Evolutionary conservation across 2,329 filamentous ascomycete species (phyloP), one percentile per base, ranked within the genome.

Genomic region (Metarhizium guizhouense): DNA sequence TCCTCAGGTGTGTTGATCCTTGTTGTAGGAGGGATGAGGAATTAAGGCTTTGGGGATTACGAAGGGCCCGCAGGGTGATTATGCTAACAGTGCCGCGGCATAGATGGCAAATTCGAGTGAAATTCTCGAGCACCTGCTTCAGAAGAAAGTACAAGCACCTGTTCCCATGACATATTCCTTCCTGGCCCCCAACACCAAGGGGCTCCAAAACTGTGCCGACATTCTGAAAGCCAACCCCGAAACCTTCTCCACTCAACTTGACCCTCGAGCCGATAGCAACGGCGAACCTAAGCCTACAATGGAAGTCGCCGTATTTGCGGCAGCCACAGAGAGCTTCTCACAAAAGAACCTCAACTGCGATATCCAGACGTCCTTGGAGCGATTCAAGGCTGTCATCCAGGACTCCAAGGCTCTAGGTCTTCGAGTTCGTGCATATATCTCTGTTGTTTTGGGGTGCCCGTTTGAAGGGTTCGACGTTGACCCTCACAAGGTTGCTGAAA

Each of bases 281-380:
- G 57, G 73, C 63, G 47, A 73, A 62, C 60, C 69, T 38, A 76
- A 74, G 54, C 81, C 78, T 20, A 78, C 72, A 13, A 65, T 85
- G n/a, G 87, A 92, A 65, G 76, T 93, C 36, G 87, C 88, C 47
- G 86, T 93, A 45, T 94, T 95, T 70, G 87, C 88, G 14, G 86
- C 89, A 2, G 89, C 90, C 0, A 93, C 88, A 16, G 90, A 95
- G 70, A 77, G 80, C 51, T 95, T 95, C 70, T 87, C 87, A 3
- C 82, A 85, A 60, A 86, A 84, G 72, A 95, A 95, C 71, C 85
- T 91, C 54, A 94, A 94, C 72, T 90, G 88, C 75, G 80, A 81
- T 63, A 87, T 94, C 61, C 81, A 82, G 59, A 86, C 87, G 47
- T 91, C 88, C 0, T 78, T 95, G 20, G 75, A 81, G 52, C 78